Percentiles rank a stretch among this genome's conserved stretches.
Evolutionary conservation across 2,329 filamentous ascomycete species (phyloP).

Genomic region (Pyrenophora graminea): DNA sequence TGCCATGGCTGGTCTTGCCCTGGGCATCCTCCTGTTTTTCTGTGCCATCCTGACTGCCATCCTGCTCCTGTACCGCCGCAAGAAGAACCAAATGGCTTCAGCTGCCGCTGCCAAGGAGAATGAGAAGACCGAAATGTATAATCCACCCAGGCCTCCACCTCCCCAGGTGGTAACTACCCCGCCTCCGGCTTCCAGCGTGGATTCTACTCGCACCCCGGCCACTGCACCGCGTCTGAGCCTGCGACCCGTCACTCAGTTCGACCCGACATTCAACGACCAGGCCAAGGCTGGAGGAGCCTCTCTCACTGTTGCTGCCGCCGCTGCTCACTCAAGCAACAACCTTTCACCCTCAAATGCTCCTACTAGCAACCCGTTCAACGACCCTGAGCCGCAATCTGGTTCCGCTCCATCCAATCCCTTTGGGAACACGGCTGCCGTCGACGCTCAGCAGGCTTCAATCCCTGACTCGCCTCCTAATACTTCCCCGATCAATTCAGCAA

Average conservation of each 20-base stretch:
- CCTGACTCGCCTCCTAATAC: conserved; percentile 32
- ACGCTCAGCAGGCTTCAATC: conserved; percentile 36
- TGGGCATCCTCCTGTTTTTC: conserved; percentile 75
- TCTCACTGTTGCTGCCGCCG: conserved; percentile 38
- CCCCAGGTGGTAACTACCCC: conserved; percentile 23
- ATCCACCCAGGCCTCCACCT: conserved; percentile 34
- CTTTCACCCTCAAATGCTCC: conserved; percentile 37
- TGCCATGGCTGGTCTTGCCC: conserved; percentile 78
- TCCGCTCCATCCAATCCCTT: conserved; percentile 62
- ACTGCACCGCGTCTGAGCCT: conserved; percentile 81
- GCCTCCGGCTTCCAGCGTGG: conserved; percentile 41
- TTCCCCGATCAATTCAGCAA: conserved; percentile 23
- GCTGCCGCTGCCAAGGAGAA: conserved; percentile 46
- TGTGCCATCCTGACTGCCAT: conserved; percentile 68
- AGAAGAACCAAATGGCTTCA: conserved; percentile 62
- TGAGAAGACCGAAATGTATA: conserved; percentile 47
- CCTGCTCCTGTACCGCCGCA: conserved; percentile 73
- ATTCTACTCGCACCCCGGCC: conserved; percentile 53
- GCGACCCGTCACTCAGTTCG: conserved; percentile 81
- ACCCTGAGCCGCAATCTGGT: conserved; percentile 39
- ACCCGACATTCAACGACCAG: conserved; percentile 64
- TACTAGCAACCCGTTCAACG: conserved; percentile 72
- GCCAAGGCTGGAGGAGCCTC: conserved; percentile 47
- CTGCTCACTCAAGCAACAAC: conserved; percentile 23
- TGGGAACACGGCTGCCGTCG: conserved; percentile 45